Base-by-base conservation (phyloP, 2,329 filamentous ascomycete genomes). In the Colletotrichum tabaci region DNA sequence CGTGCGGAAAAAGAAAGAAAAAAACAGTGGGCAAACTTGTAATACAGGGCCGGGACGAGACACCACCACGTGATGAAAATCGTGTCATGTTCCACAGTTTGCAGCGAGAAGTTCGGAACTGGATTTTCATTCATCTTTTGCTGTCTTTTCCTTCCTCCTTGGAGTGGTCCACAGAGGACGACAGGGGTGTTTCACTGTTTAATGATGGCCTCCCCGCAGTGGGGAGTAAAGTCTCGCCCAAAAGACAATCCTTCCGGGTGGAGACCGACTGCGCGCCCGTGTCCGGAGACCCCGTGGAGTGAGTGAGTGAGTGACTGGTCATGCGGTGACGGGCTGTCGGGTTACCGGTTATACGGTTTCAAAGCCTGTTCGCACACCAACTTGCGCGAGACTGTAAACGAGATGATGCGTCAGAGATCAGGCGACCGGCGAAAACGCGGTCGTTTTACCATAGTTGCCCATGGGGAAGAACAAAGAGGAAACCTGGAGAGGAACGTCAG, bases 381-480 rank as follows among this genome's bases (percentile, higher is more conserved):
- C n/a, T 61, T 38, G 53, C 30, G 30, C 44, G 23, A 38, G 44
- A n/a, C n/a, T 21, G 18, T n/a, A 58, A 46, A 68, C 56, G 46
- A 64, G 44, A 44, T 21, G 61, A 52, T 55, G 61, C 49, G 61
- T 64, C 23, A 62, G 30, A 52, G 30, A 49, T 49, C 53, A 68
- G 52, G 65, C 61, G 58, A 40, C 56, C 68, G 68, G 68, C 46
- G 68, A 71, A 64, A 71, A 47, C 58, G 64, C 68, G 68, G 68
- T 44, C 46, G 65, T 55, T 58, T 61, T 63, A 60, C 50, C 42
- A 67, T 57, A 30, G 26, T 44, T 68, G 52, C 68, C 68, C 68
- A 71, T 68, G 68, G 68, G 68, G 68, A 71, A 71, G 68, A 71
- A 63, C 68, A 69, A 69, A 69, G 66, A 69, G 61, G 61, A 66